phyloP scores from a whole-genome alignment of 345 rosid species.

The Eucalyptus erythrocorys region DNA sequence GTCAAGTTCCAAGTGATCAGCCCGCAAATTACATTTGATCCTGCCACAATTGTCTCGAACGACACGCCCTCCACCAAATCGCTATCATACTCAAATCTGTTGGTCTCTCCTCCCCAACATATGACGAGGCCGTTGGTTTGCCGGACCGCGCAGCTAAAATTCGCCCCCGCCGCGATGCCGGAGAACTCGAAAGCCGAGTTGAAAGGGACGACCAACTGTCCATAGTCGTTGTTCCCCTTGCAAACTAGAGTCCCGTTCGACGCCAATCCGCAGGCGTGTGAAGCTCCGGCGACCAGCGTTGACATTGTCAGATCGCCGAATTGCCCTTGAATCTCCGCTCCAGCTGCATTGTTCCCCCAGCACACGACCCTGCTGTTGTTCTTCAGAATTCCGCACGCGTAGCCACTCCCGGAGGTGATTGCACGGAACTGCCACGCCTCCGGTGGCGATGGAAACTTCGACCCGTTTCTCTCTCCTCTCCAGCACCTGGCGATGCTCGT shows the following conservation, averaged over 20 bases:
- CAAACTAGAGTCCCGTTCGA: constrained; percentile 23
- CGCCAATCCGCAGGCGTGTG: constrained; percentile 45
- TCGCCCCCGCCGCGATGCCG: constrained; percentile 20
- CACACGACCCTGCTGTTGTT: constrained; percentile 19
- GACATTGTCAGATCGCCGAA: constrained; percentile 26
- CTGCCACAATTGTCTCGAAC: constrained; percentile 36
- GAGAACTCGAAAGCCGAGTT: constrained; percentile 33
- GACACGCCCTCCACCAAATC: constrained; percentile 1
- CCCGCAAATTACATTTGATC: constrained; percentile 38
- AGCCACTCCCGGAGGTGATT: constrained; percentile 44
- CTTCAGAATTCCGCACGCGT: constrained; percentile 40
- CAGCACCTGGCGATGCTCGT: constrained; percentile 35
- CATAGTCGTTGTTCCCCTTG: constrained; percentile 21
- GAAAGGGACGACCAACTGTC: constrained; percentile 25
- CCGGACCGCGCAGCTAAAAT: constrained; percentile 29
- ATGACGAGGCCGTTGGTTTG: constrained; percentile 21
- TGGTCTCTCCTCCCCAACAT: constrained; percentile 40
- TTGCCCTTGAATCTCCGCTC: constrained; percentile 18
- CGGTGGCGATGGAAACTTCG: constrained; percentile 21
- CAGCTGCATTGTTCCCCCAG: constrained; percentile 28
- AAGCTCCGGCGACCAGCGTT: constrained; percentile 28
- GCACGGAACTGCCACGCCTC: constrained; percentile 8
- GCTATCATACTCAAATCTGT: neutral
- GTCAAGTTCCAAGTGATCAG: constrained; percentile 32
- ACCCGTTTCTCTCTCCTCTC: constrained; percentile 20